Percentiles rank a stretch among this genome's conserved stretches.
phyloP scores from a whole-genome alignment of 2,329 filamentous ascomycete genomes.

The Coniochaeta sp. region DNA sequence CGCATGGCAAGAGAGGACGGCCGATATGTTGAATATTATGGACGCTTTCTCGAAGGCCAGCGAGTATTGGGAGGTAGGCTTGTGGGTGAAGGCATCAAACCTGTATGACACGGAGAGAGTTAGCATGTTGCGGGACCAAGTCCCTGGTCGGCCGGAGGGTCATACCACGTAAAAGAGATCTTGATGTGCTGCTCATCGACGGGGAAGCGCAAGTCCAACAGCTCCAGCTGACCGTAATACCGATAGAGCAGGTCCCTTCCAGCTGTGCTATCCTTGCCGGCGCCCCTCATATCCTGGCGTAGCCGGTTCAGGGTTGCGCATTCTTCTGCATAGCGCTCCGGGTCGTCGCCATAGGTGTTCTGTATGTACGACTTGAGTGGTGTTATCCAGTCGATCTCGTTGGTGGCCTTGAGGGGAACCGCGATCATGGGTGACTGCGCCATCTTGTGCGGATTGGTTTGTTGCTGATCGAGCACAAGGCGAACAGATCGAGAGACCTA shows the following conservation, averaged over 20 bases:
- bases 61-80: slow-evolving; percentile 93
- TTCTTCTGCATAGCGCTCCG: slow-evolving; percentile 91
- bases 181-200: slow-evolving; percentile 99
- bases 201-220: slow-evolving; percentile 89
- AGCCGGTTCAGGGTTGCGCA: slow-evolving; percentile 89
- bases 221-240: slow-evolving; percentile 95
- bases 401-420: slow-evolving; percentile 84
- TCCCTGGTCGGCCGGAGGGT: background rate
- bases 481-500: background rate
- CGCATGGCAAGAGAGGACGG: slow-evolving; percentile 91
- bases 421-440: slow-evolving; percentile 92
- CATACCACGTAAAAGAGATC: slow-evolving; percentile 94
- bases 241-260: slow-evolving; percentile 90
- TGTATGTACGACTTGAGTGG: slow-evolving; percentile 92
- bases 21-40: slow-evolving; percentile 99
- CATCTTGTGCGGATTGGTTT: slow-evolving; percentile 37
- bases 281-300: slow-evolving; percentile 96
- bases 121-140: background rate
- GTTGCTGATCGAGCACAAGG: background rate
- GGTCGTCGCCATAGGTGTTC: slow-evolving; percentile 90
- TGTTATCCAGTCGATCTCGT: slow-evolving; percentile 95
- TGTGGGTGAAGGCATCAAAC: slow-evolving; percentile 99
- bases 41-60: slow-evolving; percentile 97
- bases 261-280: slow-evolving; percentile 91
- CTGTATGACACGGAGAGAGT: slow-evolving; percentile 34